Evolutionary conservation across 2,329 filamentous ascomycete species (phyloP), one percentile per base, ranked within the genome.

Genomic region (Colletotrichum lupini): DNA sequence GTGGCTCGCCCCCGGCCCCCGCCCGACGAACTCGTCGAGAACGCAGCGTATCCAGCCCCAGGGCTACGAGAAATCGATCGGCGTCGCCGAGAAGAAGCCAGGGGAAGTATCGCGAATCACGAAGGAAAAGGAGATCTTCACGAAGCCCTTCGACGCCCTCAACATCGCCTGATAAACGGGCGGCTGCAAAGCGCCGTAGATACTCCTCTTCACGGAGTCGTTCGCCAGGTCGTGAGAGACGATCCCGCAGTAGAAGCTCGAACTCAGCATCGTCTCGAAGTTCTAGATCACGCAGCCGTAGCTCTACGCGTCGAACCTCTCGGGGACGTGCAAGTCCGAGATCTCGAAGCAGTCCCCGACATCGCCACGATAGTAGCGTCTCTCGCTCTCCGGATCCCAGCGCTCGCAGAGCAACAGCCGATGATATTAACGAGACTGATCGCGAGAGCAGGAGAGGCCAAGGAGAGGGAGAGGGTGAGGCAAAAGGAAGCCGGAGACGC

Each of bases 121-220:
- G 74, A 75, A 53, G 74, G 73, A 35, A 76, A 74, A 73, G 77
- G 65, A 49, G 77, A 76, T 9, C 79, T 76, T 19, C 75, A 72
- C 28, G 76, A 65, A 16, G 66, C 67, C 26, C 53, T 69, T 61
- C 79, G 79, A 82, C 82, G 11, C 80, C 81, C 32, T 84, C 83
- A 24, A 70, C 71, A 16, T 86, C 86, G 1, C 81, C 82, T 6
- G 78, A 77, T 16, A 79, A 81, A n/a, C 74, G 80, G 35, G 87
- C 85, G 6, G 79, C 82, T 5, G 81, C 83, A 2, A 90, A 90
- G 76, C 84, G 87, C 59, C 85, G 88, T 42, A 85, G 87, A 68
- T 86, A 87, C 68, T 87, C 87, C 4, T 80, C 81, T 16, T 88
- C 86, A 5, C 82, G 82, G 46, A 89, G 86, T 75, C 83, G 85